Evolutionary conservation across 257 asterid species (phyloP).

Genomic region (Ilex aquifolium): DNA sequence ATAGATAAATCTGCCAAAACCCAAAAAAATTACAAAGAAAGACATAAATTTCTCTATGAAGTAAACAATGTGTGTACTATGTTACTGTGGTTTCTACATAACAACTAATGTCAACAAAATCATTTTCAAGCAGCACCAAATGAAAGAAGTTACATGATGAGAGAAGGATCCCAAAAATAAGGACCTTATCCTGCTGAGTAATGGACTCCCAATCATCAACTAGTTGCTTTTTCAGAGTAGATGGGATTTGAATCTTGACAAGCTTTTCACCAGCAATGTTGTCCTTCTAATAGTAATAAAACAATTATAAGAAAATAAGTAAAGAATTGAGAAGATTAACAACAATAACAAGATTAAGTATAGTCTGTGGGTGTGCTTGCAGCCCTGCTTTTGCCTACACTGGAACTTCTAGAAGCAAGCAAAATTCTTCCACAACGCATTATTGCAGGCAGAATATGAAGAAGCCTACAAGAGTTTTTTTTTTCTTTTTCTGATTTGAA

Average conservation of each 20-base stretch:
- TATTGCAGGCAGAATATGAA: neutral
- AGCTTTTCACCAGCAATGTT: slow-evolving; percentile 50
- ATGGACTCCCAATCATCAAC: slow-evolving; percentile 80
- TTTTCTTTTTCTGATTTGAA: no score
- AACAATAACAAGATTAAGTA: neutral
- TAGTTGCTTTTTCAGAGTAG: slow-evolving; percentile 66
- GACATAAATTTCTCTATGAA: no score
- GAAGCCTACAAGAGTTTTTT: neutral
- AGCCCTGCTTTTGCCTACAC: neutral
- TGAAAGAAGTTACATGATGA: neutral
- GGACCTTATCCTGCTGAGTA: slow-evolving; percentile 85
- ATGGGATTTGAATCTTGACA: slow-evolving; percentile 65
- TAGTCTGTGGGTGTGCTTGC: neutral
- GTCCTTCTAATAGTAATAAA: slow-evolving; percentile 34
- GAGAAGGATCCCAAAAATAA: neutral
- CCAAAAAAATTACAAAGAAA: no score
- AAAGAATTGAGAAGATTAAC: neutral
- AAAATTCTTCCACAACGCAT: no score
- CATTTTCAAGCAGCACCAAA: neutral
- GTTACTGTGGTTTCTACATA: no score
- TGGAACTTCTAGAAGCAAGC: no score
- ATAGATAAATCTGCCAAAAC: no score
- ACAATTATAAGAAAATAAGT: slow-evolving; percentile 2
- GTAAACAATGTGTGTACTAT: no score
- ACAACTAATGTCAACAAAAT: no score